These are phyloP conservation scores for Filobasidium wieringae DNA, from an alignment of 768 basidiomycete genomes.

Conservation along the genomic window DNA sequence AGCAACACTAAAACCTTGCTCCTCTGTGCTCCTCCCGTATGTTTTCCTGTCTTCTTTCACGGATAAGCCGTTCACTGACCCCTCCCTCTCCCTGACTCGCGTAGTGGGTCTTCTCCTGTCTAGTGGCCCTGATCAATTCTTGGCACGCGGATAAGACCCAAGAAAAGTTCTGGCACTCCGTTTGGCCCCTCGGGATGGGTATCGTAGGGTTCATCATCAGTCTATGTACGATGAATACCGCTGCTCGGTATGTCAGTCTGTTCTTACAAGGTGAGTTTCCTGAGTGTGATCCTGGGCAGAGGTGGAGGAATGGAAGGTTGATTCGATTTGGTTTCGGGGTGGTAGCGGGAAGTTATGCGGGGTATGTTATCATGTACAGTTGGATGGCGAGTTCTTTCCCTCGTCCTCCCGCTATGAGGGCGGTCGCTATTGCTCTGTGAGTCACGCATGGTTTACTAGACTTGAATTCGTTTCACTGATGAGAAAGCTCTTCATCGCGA, in stretches of 20 bases:
- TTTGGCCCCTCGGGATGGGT: conserved; percentile 48
- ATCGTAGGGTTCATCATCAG: conserved; percentile 44
- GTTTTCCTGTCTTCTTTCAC: neutral
- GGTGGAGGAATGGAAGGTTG: neutral
- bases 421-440: conserved; percentile 64
- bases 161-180: conserved; percentile 63
- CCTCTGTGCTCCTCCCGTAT: conserved; percentile 31
- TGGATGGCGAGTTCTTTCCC: conserved; percentile 51
- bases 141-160: conserved; percentile 56
- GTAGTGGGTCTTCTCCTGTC: conserved; percentile 32
- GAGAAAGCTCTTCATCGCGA: too few species aligned
- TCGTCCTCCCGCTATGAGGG: conserved; percentile 72
- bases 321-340: conserved; percentile 15
- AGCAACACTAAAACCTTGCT: conserved; percentile 26
- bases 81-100: neutral
- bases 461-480: too few species aligned
- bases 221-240: conserved; percentile 37
- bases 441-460: conserved; percentile 1
- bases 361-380: conserved; percentile 50
- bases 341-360: conserved; percentile 3
- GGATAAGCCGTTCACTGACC: neutral
- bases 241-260: conserved; percentile 32
- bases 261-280: conserved; percentile 43
- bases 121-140: conserved; percentile 46
- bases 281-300: conserved; percentile 45